Base-by-base conservation (phyloP, 805 yeast genomes). In the Yamadazyma philogaea region DNA sequence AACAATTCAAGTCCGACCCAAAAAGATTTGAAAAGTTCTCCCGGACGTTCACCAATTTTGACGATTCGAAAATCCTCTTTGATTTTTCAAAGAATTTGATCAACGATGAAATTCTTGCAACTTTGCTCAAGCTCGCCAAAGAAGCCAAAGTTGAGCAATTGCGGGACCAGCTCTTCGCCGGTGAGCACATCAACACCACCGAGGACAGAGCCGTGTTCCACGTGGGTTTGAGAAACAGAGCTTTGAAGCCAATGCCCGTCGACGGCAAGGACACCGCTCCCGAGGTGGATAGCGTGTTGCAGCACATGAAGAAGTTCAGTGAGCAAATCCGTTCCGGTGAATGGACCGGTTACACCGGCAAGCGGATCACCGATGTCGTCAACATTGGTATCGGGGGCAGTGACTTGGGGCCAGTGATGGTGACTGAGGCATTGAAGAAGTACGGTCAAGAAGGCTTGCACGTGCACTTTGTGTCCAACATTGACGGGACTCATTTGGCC, bases 321-420 rank as follows among this genome's bases (percentile, higher is more conserved):
- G 87, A 87, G 50, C 73, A 77, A 50, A 86, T 93, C 48, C 83
- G 99, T 70, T 82, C 93, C 37, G 99, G 99, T 59, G 77, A 72
- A 52, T 91, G 98, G 97, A 89, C 80, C 58, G 99, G 99, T 64
- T 91, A 86, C 79, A 83, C 97, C 54, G 98, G 98, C 55, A 88
- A 89, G 78, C 70, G 75, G 56, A 91, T 93, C 70, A 86, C 93
- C 56, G 95, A 88, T 60, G 82, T 93, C 44, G 98, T 93, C 60
- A 93, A 93, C 78, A 87, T 93, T 58, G 99, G 99, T 69, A 93
- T 93, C 63, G 99, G 99, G 64, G 99, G 99, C 56, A 89, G 97
- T 21, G 99, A 93, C 69, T 78, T 93, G 57, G 99, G 99, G 58
- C 99, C 99, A 35, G 98, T 93, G 42, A 93, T 93, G 99, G 98